phyloP scores from a whole-genome alignment of 2,329 filamentous ascomycete genomes.

The Oidium heveae region DNA sequence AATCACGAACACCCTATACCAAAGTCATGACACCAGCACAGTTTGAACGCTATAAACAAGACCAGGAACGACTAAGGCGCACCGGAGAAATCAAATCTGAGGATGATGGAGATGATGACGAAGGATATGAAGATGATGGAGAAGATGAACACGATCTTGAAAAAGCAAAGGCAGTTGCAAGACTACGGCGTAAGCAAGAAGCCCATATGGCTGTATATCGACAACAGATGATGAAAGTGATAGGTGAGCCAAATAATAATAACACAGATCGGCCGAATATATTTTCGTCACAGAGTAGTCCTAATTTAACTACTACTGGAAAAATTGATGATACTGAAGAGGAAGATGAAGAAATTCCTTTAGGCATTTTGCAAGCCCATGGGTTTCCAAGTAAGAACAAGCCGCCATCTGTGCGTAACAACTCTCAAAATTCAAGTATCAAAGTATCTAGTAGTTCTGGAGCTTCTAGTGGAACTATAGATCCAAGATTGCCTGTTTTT shows the following conservation, averaged over 20 bases:
- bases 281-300: constrained; percentile 33
- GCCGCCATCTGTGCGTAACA: constrained; percentile 36
- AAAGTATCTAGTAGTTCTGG: constrained; percentile 30
- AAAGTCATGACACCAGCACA: constrained; percentile 81
- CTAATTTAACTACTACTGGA: constrained; percentile 22
- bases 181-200: constrained; percentile 66
- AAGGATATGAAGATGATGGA: constrained; percentile 36
- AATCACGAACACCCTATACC: neutral
- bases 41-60: constrained; percentile 57
- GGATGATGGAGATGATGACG: constrained; percentile 36
- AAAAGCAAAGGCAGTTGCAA: constrained; percentile 44
- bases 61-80: constrained; percentile 36
- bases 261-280: constrained; percentile 24
- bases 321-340: constrained; percentile 30
- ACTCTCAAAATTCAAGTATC: constrained; percentile 48
- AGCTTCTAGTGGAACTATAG: constrained; percentile 23
- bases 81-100: constrained; percentile 20
- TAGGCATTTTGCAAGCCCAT: constrained; percentile 69
- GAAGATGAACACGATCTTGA: constrained; percentile 53
- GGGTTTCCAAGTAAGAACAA: constrained; percentile 62
- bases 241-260: constrained; percentile 38
- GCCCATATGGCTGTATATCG: constrained; percentile 74
- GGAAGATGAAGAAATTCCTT: constrained; percentile 68
- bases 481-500: constrained; percentile 43
- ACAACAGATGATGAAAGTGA: constrained; percentile 93